Base-by-base conservation (phyloP, 2,329 filamentous ascomycete genomes). In the Cyphellophora europaea region DNA sequence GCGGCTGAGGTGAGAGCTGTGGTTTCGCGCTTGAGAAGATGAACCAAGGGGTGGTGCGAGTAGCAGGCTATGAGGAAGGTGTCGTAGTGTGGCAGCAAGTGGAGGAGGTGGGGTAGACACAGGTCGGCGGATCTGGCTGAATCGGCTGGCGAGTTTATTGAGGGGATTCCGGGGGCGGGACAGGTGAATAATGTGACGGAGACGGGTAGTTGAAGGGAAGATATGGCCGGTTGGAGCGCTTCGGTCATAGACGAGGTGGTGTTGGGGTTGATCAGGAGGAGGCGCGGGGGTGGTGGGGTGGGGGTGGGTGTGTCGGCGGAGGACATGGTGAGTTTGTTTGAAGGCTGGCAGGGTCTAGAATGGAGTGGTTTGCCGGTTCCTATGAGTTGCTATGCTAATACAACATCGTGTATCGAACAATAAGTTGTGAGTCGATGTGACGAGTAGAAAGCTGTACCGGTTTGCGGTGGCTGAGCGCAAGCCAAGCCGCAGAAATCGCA, bases 61-160 rank as follows among this genome's bases (percentile, higher is more conserved):
- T 85, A 96, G 62, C 89, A 95, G 13, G 87, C 87, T 2, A 95
- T 72, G 1, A 95, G 69, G 42, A 93, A 79, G n/a, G 71, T 86
- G 52, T 91, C 78, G 55, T 84, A 42, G 42, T 55, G 16, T 21
- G 54, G 21, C 11, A 58, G 36, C 11, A 61, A 40, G 2, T 64
- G 53, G 16, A 61, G 53, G 5, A 83, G 53, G 40, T 75, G 65
- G 1, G 66, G 61, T 11, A 79, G 61, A 33, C 84, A 82, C 37
- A 74, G 70, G 2, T 69, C 53, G 1, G 76, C 71, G 46, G 81
- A 88, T 33, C 64, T 55, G 2, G 62, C 55, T 5, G 87, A 79
- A 53, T 87, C 84, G 10, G 69, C 58, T 45, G 72, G 77, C 46
- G 84, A 72, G 59, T 94, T 79, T 61, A 95, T 94, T 57, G 82